Percentiles rank a stretch among this genome's conserved stretches.
These are phyloP conservation scores for Tylopilus balloui DNA, from an alignment of 768 basidiomycete species.

Conservation along the genomic window DNA sequence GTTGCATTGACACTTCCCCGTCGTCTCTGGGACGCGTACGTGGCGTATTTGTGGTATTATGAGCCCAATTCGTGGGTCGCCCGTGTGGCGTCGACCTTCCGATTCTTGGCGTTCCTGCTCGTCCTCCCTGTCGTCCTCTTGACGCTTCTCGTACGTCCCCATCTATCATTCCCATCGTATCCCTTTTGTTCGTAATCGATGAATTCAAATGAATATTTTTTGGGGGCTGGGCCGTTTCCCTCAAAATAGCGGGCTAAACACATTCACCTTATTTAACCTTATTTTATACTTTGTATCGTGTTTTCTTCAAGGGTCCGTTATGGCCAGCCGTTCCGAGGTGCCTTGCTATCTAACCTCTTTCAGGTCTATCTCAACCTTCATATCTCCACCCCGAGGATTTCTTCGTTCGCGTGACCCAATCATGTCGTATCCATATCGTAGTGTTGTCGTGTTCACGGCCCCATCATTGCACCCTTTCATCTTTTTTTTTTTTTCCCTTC, in stretches of 20 bases:
- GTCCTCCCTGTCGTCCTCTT: conserved; percentile 51
- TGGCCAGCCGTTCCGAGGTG: conserved; percentile 14
- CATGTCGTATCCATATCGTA: background rate
- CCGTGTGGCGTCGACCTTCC: conserved; percentile 56
- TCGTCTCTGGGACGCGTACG: conserved; percentile 55
- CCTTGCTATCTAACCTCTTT: background rate
- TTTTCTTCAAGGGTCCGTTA: background rate
- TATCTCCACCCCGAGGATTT: conserved; percentile 13
- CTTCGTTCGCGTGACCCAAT: conserved; percentile 4
- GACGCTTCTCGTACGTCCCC: conserved; percentile 56
- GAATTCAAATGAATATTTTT: conserved; percentile 5
- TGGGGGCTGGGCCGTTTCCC: background rate
- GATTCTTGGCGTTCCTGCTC: conserved; percentile 55
- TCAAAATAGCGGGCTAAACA: conserved; percentile 4
- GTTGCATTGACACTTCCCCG: conserved; percentile 28
- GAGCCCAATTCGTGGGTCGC: conserved; percentile 63
- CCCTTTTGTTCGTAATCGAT: conserved; percentile 11
- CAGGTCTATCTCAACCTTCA: background rate
- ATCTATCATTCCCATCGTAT: background rate
- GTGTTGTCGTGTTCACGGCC: background rate
- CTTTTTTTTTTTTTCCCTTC: background rate
- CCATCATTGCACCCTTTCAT: background rate
- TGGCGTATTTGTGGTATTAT: conserved; percentile 62
- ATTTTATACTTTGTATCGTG: conserved; percentile 1
- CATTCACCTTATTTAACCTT: conserved; percentile 7